Evolutionary conservation across 2,329 filamentous ascomycete species (phyloP).

Genomic region (Diaporthe nobilis): DNA sequence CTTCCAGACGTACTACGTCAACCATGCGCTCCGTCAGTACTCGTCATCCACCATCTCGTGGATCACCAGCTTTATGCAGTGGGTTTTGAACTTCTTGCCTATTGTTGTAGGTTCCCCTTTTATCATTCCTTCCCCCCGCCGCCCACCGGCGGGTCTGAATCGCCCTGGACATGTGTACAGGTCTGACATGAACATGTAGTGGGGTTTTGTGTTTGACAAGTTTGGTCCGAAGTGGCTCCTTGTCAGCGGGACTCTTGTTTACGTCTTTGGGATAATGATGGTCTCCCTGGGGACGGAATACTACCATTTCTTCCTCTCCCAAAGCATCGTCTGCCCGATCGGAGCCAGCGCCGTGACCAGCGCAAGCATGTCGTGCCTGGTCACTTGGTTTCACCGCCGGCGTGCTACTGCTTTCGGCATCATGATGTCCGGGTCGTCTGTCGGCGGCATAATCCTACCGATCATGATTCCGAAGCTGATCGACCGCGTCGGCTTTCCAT

Average conservation of each 20-base stretch:
- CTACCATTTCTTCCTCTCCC: constrained; percentile 57
- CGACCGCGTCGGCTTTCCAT: constrained; percentile 53
- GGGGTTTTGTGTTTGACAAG: constrained; percentile 68
- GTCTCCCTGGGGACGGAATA: constrained; percentile 62
- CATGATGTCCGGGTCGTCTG: constrained; percentile 47
- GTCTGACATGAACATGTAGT: constrained; percentile 26
- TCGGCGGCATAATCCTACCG: constrained; percentile 58
- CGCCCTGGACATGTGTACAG: not conserved
- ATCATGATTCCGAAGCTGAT: constrained; percentile 57
- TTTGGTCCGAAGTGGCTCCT: constrained; percentile 72
- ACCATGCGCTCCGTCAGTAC: constrained; percentile 60
- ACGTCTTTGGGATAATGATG: constrained; percentile 76
- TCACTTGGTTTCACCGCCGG: constrained; percentile 47
- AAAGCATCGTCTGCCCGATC: constrained; percentile 55
- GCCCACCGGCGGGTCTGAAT: not conserved
- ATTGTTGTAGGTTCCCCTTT: constrained; percentile 50
- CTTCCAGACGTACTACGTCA: constrained; percentile 72
- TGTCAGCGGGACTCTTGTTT: constrained; percentile 65
- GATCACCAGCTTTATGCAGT: constrained; percentile 68
- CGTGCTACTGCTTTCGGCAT: constrained; percentile 49
- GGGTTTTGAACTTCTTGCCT: constrained; percentile 66
- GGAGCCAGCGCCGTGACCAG: constrained; percentile 53
- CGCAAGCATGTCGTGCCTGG: constrained; percentile 51
- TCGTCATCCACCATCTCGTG: constrained; percentile 71
- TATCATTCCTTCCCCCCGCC: not conserved